Base-by-base conservation (phyloP, 495 filamentous ascomycete genomes). In the Aspergillus avenaceus region DNA sequence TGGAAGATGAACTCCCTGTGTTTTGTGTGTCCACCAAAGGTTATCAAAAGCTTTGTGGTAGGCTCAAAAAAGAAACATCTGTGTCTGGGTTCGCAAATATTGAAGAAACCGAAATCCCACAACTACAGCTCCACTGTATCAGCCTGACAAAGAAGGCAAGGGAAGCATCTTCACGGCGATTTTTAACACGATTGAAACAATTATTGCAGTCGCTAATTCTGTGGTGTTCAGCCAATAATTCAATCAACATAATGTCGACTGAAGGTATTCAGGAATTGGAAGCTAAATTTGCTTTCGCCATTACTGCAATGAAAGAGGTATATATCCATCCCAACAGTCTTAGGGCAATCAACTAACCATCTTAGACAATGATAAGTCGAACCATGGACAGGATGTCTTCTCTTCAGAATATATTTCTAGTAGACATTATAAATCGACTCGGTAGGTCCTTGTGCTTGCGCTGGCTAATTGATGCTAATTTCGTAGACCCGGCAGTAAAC, bases 21-120 rank as follows among this genome's bases (percentile, higher is more conserved):
- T 87, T 86, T 55, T 85, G 83, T 49, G 79, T 84, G 8, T 80
- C 76, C 13, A 75, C 72, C 37, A 63, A 70, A 27, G 81, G 73
- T 0, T 86, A 83, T 52, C 81, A 84, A 56, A 80, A 82, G 41
- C 60, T 87, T 12, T 66, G 66, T 29, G 81, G 80, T 13, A 75
- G 79, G 4, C 54, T 85, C 5, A 56, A 65, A 51, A 77, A 65
- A 54, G 75, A 80, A 27, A 56, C 65, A 2, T 60, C 65, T 29
- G 67, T 80, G 4, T 56, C 72, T 11, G 75, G 77, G 1, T 82
- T 81, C 45, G 58, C 53, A 4, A 56, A 61, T 7, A 23, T 71
- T 9, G 71, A 78, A n/a, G 68, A 81, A 40, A 80, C 74, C 0
- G 74, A 78, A 58, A 79, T 87, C 19, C 82, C 80, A 0, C 67